A percentile compares a stretch with the other conserved stretches of the same genome.
These are phyloP conservation scores for Ophiorrhiza pumila DNA, from an alignment of 257 asterid species.

Conservation along the genomic window DNA sequence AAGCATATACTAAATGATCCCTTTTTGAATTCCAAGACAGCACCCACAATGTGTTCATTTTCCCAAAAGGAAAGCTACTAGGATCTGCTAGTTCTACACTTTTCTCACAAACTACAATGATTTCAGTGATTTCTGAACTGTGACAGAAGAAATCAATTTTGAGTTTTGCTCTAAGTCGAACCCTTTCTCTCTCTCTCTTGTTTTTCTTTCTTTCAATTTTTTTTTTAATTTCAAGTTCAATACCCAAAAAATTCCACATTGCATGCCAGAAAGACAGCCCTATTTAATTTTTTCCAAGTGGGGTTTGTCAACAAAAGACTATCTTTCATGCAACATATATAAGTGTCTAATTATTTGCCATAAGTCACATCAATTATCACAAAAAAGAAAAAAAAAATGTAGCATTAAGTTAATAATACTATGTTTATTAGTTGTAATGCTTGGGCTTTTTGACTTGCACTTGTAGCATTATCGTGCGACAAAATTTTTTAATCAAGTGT, in stretches of 20 bases:
- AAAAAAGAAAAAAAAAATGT: neutral
- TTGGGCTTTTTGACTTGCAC: neutral
- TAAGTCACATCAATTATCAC: neutral
- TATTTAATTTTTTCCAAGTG: neutral
- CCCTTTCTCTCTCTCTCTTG: no score
- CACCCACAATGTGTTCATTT: neutral
- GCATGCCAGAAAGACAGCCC: neutral
- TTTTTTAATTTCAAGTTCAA: no score
- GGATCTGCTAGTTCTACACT: neutral
- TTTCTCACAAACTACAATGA: neutral
- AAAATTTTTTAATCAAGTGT: neutral
- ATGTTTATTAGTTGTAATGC: neutral
- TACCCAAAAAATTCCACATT: no score
- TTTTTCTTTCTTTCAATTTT: no score
- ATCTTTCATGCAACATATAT: neutral
- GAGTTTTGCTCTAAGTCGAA: neutral
- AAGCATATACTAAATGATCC: no score
- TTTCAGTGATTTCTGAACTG: neutral
- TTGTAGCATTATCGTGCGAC: constrained; percentile 3
- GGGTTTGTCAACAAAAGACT: neutral
- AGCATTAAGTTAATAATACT: neutral
- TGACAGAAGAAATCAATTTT: neutral
- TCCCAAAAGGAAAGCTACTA: neutral
- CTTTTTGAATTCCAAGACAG: neutral
- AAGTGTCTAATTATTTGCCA: neutral